Evolutionary conservation across 202 grass and related monocot genomes (phyloP).

Genomic region (Zizania palustris): DNA sequence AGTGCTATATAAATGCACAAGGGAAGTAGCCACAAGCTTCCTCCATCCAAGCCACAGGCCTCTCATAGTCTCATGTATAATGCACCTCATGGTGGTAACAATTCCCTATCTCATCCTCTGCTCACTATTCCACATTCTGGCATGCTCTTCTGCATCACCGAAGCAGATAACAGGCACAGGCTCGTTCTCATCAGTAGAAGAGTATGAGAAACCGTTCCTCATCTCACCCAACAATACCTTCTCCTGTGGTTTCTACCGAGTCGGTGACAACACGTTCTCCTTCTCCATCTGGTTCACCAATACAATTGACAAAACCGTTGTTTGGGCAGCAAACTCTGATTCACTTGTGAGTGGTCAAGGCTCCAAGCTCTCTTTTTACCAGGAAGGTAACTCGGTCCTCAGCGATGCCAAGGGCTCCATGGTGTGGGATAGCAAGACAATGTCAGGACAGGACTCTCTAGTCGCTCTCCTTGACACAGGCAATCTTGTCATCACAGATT

Average conservation of each 20-base stretch:
- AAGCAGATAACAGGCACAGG: too few relatives aligned
- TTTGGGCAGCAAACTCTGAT: slow-evolving; percentile 26
- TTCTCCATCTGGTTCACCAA: slow-evolving; percentile 59
- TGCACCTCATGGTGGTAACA: too few relatives aligned
- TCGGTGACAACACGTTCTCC: slow-evolving; percentile 43
- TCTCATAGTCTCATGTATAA: too few relatives aligned
- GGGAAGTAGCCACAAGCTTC: too few relatives aligned
- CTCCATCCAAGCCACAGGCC: too few relatives aligned
- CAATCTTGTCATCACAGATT: slow-evolving; percentile 32
- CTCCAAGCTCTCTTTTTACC: background rate
- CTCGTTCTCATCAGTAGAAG: background rate
- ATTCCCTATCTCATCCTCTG: too few relatives aligned
- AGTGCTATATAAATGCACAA: too few relatives aligned
- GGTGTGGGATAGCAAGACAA: background rate
- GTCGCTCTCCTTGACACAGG: background rate
- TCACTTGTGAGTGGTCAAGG: background rate
- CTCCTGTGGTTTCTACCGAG: slow-evolving; percentile 43
- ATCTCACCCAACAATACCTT: slow-evolving; percentile 19
- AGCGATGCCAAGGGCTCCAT: background rate
- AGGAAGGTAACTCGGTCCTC: slow-evolving; percentile 15
- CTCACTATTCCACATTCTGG: too few relatives aligned
- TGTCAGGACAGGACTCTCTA: too few relatives aligned
- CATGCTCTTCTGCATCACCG: too few relatives aligned
- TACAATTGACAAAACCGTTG: background rate
- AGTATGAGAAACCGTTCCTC: background rate